Percentiles rank a stretch among this genome's conserved stretches.
These are phyloP conservation scores for Trypanosoma boissoni DNA, from an alignment of 208 protist species.

Conservation along the genomic window DNA sequence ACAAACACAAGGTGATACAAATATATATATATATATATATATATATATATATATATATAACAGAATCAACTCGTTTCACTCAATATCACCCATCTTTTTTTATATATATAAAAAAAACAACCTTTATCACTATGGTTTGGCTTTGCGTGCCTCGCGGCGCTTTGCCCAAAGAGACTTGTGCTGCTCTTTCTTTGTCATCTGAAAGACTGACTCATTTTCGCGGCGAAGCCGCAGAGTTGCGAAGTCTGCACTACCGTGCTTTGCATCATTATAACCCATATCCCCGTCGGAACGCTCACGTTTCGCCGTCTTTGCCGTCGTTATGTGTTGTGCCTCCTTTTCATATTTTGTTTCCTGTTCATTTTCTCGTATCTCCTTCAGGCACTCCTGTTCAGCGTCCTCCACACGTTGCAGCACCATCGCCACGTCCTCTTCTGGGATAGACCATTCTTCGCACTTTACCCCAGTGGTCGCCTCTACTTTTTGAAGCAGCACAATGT, in stretches of 20 bases:
- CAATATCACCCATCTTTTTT: too few species aligned
- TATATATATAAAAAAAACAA: not conserved
- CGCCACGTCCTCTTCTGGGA: constrained; percentile 73
- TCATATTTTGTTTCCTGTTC: constrained; percentile 75
- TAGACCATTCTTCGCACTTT: constrained; percentile 86
- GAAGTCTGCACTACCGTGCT: constrained; percentile 79
- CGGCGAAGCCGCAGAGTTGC: constrained; percentile 82
- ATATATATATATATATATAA: not conserved
- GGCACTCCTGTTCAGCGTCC: constrained; percentile 88
- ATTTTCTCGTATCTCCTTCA: constrained; percentile 87
- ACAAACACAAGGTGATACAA: not conserved
- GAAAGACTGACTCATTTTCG: constrained; percentile 84
- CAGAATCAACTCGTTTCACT: too few species aligned
- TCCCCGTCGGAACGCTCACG: constrained; percentile 72
- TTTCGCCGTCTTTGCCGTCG: constrained; percentile 72
- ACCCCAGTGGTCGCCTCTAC: constrained; percentile 96
- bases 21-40: not conserved
- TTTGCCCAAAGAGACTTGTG: constrained; percentile 85
- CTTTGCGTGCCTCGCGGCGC: constrained; percentile 59
- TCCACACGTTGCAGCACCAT: constrained; percentile 85
- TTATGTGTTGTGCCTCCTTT: constrained; percentile 65
- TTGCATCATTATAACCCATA: constrained; percentile 86
- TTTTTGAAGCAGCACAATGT: constrained; percentile 98
- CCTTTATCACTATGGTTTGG: constrained; percentile 17
- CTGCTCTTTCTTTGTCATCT: constrained; percentile 89